Evolutionary conservation across 495 filamentous ascomycete genomes (phyloP).

Genomic region (Penicillium manginii): DNA sequence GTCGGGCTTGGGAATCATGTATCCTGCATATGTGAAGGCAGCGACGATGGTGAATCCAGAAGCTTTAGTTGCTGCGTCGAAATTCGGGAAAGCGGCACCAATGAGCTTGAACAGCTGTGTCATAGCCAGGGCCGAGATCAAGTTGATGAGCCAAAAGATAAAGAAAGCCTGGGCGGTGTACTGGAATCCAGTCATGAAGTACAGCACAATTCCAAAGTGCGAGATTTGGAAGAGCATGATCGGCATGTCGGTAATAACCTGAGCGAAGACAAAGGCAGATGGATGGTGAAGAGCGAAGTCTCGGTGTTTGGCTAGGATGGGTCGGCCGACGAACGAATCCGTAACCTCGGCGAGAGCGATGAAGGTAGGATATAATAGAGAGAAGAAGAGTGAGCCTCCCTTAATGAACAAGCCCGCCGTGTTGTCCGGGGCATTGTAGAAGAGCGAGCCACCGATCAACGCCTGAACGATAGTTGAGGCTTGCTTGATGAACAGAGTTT

Average conservation of each 20-base stretch:
- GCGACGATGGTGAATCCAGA: constrained; percentile 39
- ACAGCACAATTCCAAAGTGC: constrained; percentile 67
- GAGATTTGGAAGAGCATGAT: constrained; percentile 61
- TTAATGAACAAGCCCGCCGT: constrained; percentile 51
- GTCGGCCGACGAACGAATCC: constrained; percentile 65
- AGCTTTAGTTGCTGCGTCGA: constrained; percentile 52
- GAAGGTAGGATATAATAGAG: constrained; percentile 69
- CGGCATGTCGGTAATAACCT: constrained; percentile 68
- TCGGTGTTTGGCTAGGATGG: constrained; percentile 73
- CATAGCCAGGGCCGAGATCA: constrained; percentile 41
- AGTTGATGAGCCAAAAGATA: constrained; percentile 38
- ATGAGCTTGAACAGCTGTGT: constrained; percentile 50
- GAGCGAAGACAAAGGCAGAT: constrained; percentile 68
- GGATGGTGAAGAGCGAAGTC: constrained; percentile 72
- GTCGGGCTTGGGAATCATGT: constrained; percentile 61
- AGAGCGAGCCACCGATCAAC: constrained; percentile 37
- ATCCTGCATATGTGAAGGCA: constrained; percentile 57
- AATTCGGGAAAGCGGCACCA: constrained; percentile 47
- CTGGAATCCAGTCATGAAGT: constrained; percentile 64
- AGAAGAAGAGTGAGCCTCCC: constrained; percentile 63
- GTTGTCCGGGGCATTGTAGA: constrained; percentile 36
- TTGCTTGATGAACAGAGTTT: constrained; percentile 60
- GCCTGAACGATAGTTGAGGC: constrained; percentile 36
- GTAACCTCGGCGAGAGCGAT: constrained; percentile 71
- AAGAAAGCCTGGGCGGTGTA: constrained; percentile 53